Base-by-base conservation (phyloP, 2,329 filamentous ascomycete species). In the Penicillium glabrum region DNA sequence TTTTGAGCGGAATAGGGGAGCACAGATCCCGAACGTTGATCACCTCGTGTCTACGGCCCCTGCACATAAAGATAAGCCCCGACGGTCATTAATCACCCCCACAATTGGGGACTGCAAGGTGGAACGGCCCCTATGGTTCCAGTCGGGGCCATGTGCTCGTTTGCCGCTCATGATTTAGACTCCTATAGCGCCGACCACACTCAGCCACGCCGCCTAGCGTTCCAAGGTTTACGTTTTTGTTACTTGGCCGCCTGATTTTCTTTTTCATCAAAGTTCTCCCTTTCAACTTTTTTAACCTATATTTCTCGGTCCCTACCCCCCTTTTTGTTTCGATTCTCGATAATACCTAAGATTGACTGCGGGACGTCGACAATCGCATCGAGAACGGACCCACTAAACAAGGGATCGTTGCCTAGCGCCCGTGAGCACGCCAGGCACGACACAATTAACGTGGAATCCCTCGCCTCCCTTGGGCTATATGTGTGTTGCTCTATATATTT, bases 381-480 rank as follows among this genome's bases (percentile, higher is more conserved):
- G 46, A 46, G 46, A 33, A 7, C 26, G 21, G 37, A 45, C 44
- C 50, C 54, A 41, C 51, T 10, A 19, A 46, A 5, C 19, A 26
- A 49, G 54, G 46, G 50, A 50, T 57, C 31, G 24, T 53, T 50
- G 29, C 50, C 26, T 45, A 53, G 46, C 50, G 45, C 54, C 50
- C 26, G 45, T 27, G 54, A 53, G 46, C 37, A 44, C 54, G 49
- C 31, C 48, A 29, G 29, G 29, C 9, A 35, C 21, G 26, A 27
- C 16, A 4, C 35, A 39, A 11, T 39, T 19, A n/a, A n/a, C 13
- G 27, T 47, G 27, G 24, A 29, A 48, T 26, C 31, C 6, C 31
- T 24, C 8, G 10, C 31, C 19, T 41, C 9, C 19, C 11, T 14
- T 8, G 10, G 9, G 1, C 39, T 14, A 10, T 41, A 41, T 7